These are phyloP conservation scores for Coemansia sp. DNA, from an alignment of 192 early-diverging fungal genomes.

Conservation along the genomic window DNA sequence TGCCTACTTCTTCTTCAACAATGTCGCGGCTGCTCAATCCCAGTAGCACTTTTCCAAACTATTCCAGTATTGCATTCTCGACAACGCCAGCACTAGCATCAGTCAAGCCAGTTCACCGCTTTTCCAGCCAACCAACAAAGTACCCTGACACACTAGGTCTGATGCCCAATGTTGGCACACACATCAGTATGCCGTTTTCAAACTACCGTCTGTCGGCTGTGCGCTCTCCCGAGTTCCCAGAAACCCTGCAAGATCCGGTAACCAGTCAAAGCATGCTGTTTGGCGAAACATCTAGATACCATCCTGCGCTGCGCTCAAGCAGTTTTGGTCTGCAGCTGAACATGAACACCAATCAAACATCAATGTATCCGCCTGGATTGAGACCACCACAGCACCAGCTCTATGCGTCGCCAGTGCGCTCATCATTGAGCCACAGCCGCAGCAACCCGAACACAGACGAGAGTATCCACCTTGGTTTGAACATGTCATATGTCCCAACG, in stretches of 20 bases:
- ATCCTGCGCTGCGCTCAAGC: conserved; percentile 20
- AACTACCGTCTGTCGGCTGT: conserved; percentile 33
- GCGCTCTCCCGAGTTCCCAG: conserved; percentile 11
- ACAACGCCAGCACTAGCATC: conserved; percentile 4
- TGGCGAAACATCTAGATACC: background rate
- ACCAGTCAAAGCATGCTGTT: background rate
- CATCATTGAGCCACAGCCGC: background rate
- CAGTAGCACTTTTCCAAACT: background rate
- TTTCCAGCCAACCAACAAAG: background rate
- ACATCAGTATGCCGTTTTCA: conserved; percentile 11
- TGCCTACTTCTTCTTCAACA: background rate
- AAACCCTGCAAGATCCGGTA: background rate
- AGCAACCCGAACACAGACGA: background rate
- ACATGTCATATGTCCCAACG: background rate
- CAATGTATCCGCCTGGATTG: background rate
- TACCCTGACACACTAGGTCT: background rate
- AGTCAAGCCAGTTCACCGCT: background rate
- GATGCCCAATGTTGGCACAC: too few relatives aligned
- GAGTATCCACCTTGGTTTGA: background rate
- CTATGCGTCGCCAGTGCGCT: background rate
- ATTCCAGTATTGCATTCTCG: background rate
- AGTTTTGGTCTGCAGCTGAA: background rate
- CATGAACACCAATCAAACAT: background rate
- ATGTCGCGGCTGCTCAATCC: conserved; percentile 1
- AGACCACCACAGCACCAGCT: background rate